Evolutionary conservation across 805 yeast species (phyloP).

Genomic region (Myxozyma neglecta): DNA sequence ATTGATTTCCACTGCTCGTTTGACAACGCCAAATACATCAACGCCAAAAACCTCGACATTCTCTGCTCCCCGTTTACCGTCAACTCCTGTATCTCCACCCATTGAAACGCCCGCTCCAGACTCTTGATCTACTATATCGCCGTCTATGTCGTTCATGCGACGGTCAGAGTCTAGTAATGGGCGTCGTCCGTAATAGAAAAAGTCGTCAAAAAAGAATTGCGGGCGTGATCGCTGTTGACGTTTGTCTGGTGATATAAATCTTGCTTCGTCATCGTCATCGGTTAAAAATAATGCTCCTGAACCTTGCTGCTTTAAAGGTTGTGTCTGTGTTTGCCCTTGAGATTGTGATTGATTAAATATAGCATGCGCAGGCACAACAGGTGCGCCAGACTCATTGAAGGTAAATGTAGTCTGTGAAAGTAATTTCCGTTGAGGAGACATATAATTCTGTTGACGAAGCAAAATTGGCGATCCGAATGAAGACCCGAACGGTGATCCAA

Average conservation of each 20-base stretch:
- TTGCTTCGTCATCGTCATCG: conserved; percentile 41
- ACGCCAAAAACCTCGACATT: conserved; percentile 56
- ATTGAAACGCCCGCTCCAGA: no score
- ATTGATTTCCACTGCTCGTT: conserved; percentile 42
- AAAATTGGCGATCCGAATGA: conserved; percentile 26
- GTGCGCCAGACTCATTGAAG: conserved; percentile 18
- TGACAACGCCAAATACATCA: conserved; percentile 53
- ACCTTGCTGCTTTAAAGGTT: conserved; percentile 3
- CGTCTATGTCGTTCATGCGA: conserved; percentile 7
- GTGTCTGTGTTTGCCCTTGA: no score
- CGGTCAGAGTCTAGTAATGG: conserved; percentile 3
- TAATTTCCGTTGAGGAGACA: conserved; percentile 28
- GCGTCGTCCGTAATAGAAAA: conserved; percentile 15
- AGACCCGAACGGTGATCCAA: conserved; percentile 11
- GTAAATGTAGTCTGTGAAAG: conserved; percentile 25
- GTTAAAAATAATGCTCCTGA: conserved; percentile 17
- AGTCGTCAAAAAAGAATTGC: conserved; percentile 34
- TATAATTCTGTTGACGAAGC: conserved; percentile 17
- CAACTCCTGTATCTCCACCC: no score
- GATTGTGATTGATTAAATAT: neutral
- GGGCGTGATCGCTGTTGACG: conserved; percentile 28
- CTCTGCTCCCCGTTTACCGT: neutral
- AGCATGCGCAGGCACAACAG: conserved; percentile 14
- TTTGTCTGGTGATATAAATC: conserved; percentile 41
- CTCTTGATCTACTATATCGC: conserved; percentile 4